Conservation (phyloP, 2,329 filamentous ascomycete species). For the Bipolaris zeicola region DNA sequence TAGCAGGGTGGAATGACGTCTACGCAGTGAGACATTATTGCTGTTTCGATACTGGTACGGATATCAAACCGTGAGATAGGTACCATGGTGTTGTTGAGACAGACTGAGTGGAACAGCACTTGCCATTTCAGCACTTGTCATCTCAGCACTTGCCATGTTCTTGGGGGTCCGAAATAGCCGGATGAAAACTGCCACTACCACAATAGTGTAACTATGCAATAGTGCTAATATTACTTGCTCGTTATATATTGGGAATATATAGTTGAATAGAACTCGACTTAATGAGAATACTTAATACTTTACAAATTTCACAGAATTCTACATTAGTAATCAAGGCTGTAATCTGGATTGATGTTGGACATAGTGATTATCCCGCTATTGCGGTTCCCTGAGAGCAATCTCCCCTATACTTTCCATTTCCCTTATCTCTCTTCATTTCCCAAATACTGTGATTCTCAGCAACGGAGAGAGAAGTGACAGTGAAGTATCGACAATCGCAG, state of each 20-base stretch:
- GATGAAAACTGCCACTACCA: not conserved
- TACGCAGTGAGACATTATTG: not conserved
- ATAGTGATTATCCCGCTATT: not conserved
- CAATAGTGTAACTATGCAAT: not conserved
- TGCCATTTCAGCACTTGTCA: not conserved
- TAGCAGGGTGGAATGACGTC: not conserved
- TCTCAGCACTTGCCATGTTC: not conserved
- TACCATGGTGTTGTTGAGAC: not conserved
- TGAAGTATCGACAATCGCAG: too few relatives aligned
- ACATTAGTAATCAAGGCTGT: not conserved
- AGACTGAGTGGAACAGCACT: not conserved
- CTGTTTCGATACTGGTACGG: not conserved
- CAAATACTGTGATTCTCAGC: not conserved
- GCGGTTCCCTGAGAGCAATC: not conserved
- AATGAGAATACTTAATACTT: too few relatives aligned
- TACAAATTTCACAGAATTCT: too few relatives aligned
- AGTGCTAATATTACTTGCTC: too few relatives aligned
- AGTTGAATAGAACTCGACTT: too few relatives aligned
- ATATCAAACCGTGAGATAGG: not conserved
- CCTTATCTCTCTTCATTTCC: not conserved
- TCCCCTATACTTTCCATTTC: too few relatives aligned
- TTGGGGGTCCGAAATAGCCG: not conserved
- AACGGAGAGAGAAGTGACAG: too few relatives aligned
- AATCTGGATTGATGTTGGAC: not conserved
- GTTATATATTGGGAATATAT: too few relatives aligned